phyloP scores from a whole-genome alignment of 257 asterid genomes.

The Solanum chilense region DNA sequence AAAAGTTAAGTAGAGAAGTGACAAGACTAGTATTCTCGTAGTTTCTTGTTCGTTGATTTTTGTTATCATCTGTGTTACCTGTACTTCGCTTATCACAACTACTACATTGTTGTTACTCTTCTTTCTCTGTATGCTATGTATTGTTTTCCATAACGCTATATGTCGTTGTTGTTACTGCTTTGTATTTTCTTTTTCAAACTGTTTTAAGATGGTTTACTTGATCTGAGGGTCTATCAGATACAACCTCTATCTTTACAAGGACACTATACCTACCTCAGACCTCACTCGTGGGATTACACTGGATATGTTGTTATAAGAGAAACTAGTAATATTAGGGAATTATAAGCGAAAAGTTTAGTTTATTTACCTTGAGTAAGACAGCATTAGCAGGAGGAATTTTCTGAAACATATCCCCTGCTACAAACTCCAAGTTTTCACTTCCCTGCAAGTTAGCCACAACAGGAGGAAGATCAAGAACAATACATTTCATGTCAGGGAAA shows the following conservation, averaged over 20 bases:
- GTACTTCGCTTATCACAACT: neutral
- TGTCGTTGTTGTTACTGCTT: neutral
- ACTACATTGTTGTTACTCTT: neutral
- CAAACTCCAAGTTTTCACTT: neutral
- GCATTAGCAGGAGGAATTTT: conserved; percentile 9
- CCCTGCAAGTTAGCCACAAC: conserved; percentile 10
- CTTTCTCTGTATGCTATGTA: neutral
- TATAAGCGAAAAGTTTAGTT: neutral
- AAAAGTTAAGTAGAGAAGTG: neutral
- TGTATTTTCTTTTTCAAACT: neutral
- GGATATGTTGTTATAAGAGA: neutral
- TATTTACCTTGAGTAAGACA: conserved; percentile 1
- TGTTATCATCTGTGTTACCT: neutral
- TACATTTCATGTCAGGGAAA: conserved; percentile 8
- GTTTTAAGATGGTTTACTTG: neutral
- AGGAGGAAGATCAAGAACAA: conserved; percentile 15
- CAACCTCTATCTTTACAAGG: neutral
- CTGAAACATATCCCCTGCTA: conserved; percentile 12
- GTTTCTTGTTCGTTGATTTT: neutral
- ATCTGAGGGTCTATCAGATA: neutral
- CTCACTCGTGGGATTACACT: neutral
- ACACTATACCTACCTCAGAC: neutral
- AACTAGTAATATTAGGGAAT: neutral
- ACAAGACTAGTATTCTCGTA: neutral
- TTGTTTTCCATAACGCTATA: neutral